Percentiles rank a stretch among this genome's conserved stretches.
Evolutionary conservation across 73 alveolate genomes (phyloP).

Genomic region (Symbiodinium natans): DNA sequence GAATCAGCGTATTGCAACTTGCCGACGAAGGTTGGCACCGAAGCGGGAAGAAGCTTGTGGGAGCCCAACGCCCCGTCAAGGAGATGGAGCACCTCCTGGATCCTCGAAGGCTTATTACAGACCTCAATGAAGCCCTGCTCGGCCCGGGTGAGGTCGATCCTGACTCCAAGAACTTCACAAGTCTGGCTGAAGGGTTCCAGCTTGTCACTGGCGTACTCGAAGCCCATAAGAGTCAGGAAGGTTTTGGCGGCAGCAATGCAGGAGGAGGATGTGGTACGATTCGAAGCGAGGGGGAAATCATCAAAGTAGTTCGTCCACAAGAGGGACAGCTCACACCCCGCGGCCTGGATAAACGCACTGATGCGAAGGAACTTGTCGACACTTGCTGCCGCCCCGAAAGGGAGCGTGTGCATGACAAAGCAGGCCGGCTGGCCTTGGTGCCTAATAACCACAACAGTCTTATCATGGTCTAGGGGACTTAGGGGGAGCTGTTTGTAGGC

Average conservation of each 20-base stretch:
- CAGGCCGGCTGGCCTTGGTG: background rate
- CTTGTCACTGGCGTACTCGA: background rate
- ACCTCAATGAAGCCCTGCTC: too few relatives aligned
- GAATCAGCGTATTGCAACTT: too few relatives aligned
- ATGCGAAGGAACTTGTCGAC: slow-evolving; percentile 26
- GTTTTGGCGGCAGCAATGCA: background rate
- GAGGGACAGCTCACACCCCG: background rate
- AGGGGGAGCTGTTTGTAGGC: slow-evolving; percentile 69
- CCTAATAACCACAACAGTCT: background rate
- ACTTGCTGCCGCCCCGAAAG: slow-evolving; percentile 50
- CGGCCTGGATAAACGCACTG: slow-evolving; percentile 10
- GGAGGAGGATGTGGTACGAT: background rate
- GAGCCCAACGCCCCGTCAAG: too few relatives aligned
- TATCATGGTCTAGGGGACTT: background rate
- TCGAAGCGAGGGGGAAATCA: background rate
- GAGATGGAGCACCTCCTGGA: too few relatives aligned
- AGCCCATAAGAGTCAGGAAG: background rate
- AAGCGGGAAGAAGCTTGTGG: too few relatives aligned
- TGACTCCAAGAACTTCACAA: background rate
- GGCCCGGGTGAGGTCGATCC: background rate
- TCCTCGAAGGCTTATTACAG: too few relatives aligned
- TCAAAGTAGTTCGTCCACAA: slow-evolving; percentile 19
- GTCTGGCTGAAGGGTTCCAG: background rate
- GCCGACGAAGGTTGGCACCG: too few relatives aligned
- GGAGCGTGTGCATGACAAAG: background rate